Conservation (phyloP, 169 alveolate species). For the Eimeria brunetti region DNA sequence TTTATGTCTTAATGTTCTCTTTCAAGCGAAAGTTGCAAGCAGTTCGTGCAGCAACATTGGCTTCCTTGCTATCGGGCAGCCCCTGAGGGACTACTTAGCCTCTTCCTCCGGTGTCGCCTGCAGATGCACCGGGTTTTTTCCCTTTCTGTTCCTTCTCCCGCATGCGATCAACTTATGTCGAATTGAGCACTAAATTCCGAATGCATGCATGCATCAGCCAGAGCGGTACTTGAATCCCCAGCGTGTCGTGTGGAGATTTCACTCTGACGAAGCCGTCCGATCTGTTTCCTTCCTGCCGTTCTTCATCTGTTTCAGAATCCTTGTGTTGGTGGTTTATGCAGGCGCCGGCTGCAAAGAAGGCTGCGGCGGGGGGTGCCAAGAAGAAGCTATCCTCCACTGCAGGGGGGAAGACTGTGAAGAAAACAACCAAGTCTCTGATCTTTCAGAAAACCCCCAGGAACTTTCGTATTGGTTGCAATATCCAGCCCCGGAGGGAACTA, state of each 20-base stretch:
- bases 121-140: neutral
- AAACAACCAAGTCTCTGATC: slow-evolving; percentile 84
- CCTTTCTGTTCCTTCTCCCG: neutral
- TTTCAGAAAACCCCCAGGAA: slow-evolving; percentile 88
- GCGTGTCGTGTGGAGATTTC: neutral
- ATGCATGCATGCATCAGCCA: neutral
- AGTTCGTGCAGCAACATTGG: neutral
- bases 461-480: slow-evolving; percentile 95
- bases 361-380: slow-evolving; percentile 54
- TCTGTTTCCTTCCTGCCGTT: neutral
- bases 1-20: neutral
- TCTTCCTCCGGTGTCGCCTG: neutral
- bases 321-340: neutral
- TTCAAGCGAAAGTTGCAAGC: neutral
- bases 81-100: neutral
- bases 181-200: neutral
- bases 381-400: slow-evolving; percentile 72
- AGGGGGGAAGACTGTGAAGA: slow-evolving; percentile 51
- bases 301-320: neutral
- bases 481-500: slow-evolving; percentile 94
- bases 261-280: neutral
- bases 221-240: no score
- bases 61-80: neutral
- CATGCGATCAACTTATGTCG: neutral
- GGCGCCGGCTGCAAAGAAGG: slow-evolving; percentile 74